Conservation (phyloP, 495 filamentous ascomycete species). For the Jackrogersella minutella region DNA sequence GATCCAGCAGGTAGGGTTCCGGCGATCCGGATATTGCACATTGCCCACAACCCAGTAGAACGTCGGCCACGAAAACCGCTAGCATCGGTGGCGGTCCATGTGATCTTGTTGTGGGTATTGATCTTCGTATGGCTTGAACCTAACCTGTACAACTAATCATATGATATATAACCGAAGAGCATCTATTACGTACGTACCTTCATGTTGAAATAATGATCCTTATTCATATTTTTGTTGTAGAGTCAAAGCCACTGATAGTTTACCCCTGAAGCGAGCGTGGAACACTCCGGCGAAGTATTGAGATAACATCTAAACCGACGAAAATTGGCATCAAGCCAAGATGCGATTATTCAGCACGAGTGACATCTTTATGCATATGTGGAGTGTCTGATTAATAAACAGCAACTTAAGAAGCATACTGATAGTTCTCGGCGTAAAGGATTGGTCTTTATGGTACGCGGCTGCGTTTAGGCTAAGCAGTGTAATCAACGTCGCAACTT, state of each 20-base stretch:
- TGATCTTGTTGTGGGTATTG: background rate
- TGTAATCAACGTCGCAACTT: background rate
- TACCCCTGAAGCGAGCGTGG: background rate
- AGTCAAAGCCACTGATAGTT: too few species aligned
- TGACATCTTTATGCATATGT: background rate
- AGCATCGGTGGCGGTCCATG: background rate
- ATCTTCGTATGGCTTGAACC: conserved; percentile 5
- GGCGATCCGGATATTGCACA: background rate
- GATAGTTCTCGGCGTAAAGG: background rate
- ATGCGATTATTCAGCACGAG: background rate
- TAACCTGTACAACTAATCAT: background rate
- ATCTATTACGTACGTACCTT: background rate
- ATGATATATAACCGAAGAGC: background rate
- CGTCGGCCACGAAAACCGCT: background rate
- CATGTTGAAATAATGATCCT: too few species aligned
- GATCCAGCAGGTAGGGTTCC: conserved; percentile 6
- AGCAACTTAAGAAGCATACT: background rate
- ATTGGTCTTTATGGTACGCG: background rate
- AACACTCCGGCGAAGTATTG: background rate
- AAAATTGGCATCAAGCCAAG: background rate
- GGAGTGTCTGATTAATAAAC: background rate
- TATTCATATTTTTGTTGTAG: too few species aligned
- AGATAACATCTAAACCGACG: background rate
- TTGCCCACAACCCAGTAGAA: background rate
- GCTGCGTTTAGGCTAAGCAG: background rate